phyloP scores from a whole-genome alignment of 140 eudicot species.

The Stevia rebaudiana region DNA sequence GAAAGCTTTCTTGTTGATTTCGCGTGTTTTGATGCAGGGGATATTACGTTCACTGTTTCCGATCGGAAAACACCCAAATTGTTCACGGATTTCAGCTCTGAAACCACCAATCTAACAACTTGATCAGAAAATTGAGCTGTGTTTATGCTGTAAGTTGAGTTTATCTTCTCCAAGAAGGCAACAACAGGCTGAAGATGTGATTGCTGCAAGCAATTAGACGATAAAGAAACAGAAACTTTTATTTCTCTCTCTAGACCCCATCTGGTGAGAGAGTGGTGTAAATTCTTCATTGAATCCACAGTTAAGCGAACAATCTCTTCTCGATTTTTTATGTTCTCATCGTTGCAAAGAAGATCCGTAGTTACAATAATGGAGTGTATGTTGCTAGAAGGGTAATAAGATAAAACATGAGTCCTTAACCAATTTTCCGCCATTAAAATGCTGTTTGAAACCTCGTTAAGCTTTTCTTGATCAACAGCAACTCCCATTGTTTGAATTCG shows the following conservation, averaged over 20 bases:
- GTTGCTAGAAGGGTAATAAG: slow-evolving; percentile 50
- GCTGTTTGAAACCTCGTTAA: slow-evolving; percentile 51
- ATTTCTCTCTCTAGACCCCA: slow-evolving; percentile 81
- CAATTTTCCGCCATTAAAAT: slow-evolving; percentile 70
- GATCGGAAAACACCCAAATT: slow-evolving; percentile 34
- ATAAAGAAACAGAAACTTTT: slow-evolving; percentile 56
- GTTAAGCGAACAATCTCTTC: slow-evolving; percentile 14
- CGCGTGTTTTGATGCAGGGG: slow-evolving; percentile 14
- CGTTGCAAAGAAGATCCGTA: slow-evolving; percentile 42
- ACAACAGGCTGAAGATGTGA: slow-evolving; percentile 38
- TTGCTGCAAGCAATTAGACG: slow-evolving; percentile 41
- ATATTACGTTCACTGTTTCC: slow-evolving; percentile 24
- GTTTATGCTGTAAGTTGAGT: slow-evolving; percentile 48
- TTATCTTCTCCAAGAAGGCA: slow-evolving; percentile 35
- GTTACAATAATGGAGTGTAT: slow-evolving; percentile 51
- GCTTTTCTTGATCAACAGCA: slow-evolving; percentile 38
- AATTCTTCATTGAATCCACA: slow-evolving; percentile 50
- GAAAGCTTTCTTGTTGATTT: slow-evolving; percentile 62
- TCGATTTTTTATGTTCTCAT: slow-evolving; percentile 11
- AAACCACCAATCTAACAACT: slow-evolving; percentile 12
- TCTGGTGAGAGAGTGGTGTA: slow-evolving; percentile 59
- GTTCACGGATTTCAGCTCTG: slow-evolving; percentile 42
- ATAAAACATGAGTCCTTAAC: slow-evolving; percentile 56
- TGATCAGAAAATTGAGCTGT: slow-evolving; percentile 29
- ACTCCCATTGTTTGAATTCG: slow-evolving; percentile 34